Evolutionary conservation across 805 yeast genomes (phyloP), one percentile per base, ranked within the genome.

Genomic region (Yamadazyma kitorensis): DNA sequence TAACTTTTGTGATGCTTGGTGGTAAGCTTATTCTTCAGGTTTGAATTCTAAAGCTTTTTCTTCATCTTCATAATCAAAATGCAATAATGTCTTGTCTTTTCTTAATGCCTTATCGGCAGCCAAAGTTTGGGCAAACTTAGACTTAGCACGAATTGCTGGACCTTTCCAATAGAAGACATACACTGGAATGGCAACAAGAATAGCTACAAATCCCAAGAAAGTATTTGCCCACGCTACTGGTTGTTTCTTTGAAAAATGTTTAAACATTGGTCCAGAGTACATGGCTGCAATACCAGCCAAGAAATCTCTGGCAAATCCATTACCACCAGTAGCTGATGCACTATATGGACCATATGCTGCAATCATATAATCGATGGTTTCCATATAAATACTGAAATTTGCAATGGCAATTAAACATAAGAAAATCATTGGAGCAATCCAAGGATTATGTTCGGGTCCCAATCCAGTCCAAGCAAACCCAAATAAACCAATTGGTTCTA

Each of bases 301-400:
- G 36, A 63, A 56, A 34, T 64, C 71, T 29, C 71, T 53, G 11
- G 70, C 61, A 39, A 61, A 63, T 5, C 68, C 71, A 37, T 64
- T 64, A 21, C 70, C 70, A 6, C 70, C 70, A 4, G 70, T 62
- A 6, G 71, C 70, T 11, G 69, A 62, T 0, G 71, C 68, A 19
- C 70, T 60, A 44, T 61, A 64, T 3, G 63, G 65, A 7, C 69
- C 69, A 38, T 64, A 64, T 5, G 68, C 62, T 4, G 64, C 61
- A 12, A 63, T 56, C 70, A 64, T 64, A 37, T 64, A 64, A 48
- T 64, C 70, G 29, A 64, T 62, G 12, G 71, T 64, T n/a, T 68
- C 54, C 70, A 63, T 63, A 48, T 64, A 64, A 36, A 64, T 64
- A 27, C 64, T 49, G 47, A 42, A 64, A 41, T 64, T 64, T 5